These are phyloP conservation scores for Vigna nakashimae DNA, from an alignment of 306 rosid species.

Conservation along the genomic window DNA sequence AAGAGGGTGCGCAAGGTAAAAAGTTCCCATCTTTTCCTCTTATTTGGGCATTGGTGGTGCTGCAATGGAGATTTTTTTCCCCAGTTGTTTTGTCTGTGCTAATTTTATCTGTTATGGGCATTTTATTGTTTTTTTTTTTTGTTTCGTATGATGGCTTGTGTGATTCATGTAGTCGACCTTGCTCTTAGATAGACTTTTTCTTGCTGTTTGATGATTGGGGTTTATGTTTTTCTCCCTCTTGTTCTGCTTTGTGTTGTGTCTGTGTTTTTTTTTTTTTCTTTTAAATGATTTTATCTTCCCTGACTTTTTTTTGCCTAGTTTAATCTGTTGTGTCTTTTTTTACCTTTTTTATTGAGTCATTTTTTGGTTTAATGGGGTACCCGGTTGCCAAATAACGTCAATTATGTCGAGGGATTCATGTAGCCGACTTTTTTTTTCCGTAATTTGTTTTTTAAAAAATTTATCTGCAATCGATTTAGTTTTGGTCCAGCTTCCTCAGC, in stretches of 20 bases:
- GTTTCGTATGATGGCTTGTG: background rate
- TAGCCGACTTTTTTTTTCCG: too few species aligned
- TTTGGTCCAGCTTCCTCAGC: too few species aligned
- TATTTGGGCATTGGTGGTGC: background rate
- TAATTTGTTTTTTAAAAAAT: too few species aligned
- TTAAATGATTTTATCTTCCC: too few species aligned
- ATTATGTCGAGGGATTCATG: background rate
- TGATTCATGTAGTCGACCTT: background rate
- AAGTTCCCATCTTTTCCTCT: constrained; percentile 20
- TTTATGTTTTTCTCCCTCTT: too few species aligned
- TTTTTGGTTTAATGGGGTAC: background rate
- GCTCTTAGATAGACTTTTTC: background rate
- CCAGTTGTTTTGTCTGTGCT: background rate
- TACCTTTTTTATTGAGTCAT: too few species aligned
- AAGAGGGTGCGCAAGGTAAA: constrained; percentile 72
- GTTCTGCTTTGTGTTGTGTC: too few species aligned
- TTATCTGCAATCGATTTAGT: too few species aligned
- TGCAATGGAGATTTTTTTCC: background rate
- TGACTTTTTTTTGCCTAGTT: background rate
- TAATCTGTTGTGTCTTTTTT: too few species aligned
- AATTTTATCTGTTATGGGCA: background rate
- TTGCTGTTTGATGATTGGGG: background rate
- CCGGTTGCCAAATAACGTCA: background rate
- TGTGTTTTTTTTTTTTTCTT: too few species aligned
- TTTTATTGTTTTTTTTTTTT: background rate